Evolutionary conservation across 768 basidiomycete genomes (phyloP).

Genomic region (Hygrocybe coccinea): DNA sequence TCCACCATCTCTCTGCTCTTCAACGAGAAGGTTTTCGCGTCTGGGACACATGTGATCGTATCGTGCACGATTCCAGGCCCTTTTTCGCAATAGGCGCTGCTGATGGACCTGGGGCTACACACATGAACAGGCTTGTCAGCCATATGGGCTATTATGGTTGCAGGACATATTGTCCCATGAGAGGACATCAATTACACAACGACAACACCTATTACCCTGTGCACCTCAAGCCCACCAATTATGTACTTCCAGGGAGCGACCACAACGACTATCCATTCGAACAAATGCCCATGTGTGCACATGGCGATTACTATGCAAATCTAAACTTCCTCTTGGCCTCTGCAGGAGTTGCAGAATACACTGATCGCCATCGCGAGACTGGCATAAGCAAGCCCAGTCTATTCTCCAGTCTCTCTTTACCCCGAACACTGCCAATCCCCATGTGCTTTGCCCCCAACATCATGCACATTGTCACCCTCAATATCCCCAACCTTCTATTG

Average conservation of each 20-base stretch:
- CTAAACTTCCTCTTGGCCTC: constrained; percentile 11
- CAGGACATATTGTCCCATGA: constrained; percentile 27
- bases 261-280: constrained; percentile 15
- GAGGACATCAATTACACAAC: constrained; percentile 26
- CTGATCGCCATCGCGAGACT: constrained; percentile 24
- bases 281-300: neutral
- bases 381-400: constrained; percentile 35
- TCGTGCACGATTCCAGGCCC: no score
- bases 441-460: constrained; percentile 22
- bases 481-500: constrained; percentile 33
- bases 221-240: constrained; percentile 23
- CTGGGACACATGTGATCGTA: no score
- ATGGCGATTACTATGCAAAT: neutral
- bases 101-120: constrained; percentile 12
- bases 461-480: constrained; percentile 38
- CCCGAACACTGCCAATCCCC: constrained; percentile 31
- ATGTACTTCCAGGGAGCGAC: constrained; percentile 18
- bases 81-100: no score
- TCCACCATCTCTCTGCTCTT: constrained; percentile 35
- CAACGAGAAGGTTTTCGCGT: no score
- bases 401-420: constrained; percentile 36
- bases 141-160: constrained; percentile 13
- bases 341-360: constrained; percentile 27
- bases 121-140: constrained; percentile 20
- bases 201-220: constrained; percentile 32